These are phyloP conservation scores for Pisolithus thermaeus DNA, from an alignment of 1,284 basidiomycete genomes.

Conservation along the genomic window DNA sequence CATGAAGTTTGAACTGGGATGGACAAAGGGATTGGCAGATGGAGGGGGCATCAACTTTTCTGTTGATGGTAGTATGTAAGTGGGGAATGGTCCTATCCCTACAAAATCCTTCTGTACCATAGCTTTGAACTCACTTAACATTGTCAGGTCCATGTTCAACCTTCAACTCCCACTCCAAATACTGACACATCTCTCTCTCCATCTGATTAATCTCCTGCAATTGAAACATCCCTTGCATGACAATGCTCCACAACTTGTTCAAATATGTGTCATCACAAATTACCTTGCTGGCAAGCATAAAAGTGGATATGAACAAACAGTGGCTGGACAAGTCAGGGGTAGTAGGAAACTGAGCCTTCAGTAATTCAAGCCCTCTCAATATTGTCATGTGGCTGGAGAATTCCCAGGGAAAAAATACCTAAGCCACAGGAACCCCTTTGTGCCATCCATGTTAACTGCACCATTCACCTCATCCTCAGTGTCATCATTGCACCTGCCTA, in stretches of 20 bases:
- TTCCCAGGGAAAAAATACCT: no score
- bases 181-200: slow-evolving; percentile 92
- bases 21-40: no score
- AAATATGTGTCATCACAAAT: slow-evolving; percentile 96
- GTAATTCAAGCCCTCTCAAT: no score
- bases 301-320: slow-evolving; percentile 85
- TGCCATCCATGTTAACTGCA: no score
- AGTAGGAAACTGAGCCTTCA: slow-evolving; percentile 87
- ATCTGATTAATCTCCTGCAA: slow-evolving; percentile 93
- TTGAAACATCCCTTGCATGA: slow-evolving; percentile 88
- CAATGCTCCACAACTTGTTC: slow-evolving; percentile 94
- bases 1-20: no score
- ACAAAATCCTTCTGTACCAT: slow-evolving; percentile 62
- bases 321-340: slow-evolving; percentile 90
- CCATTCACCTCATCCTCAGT: no score
- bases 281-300: slow-evolving; percentile 92
- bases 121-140: slow-evolving; percentile 59
- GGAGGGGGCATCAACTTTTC: no score
- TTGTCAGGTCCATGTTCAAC: slow-evolving; percentile 62
- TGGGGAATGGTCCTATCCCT: no score
- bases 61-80: no score
- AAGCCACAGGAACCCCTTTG: no score
- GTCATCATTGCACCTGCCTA: no score
- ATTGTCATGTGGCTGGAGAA: no score
- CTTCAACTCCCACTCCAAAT: slow-evolving; percentile 89